These are phyloP conservation scores for Hyphodiscus hymeniophilus DNA, from an alignment of 495 filamentous ascomycete genomes.

Conservation along the genomic window DNA sequence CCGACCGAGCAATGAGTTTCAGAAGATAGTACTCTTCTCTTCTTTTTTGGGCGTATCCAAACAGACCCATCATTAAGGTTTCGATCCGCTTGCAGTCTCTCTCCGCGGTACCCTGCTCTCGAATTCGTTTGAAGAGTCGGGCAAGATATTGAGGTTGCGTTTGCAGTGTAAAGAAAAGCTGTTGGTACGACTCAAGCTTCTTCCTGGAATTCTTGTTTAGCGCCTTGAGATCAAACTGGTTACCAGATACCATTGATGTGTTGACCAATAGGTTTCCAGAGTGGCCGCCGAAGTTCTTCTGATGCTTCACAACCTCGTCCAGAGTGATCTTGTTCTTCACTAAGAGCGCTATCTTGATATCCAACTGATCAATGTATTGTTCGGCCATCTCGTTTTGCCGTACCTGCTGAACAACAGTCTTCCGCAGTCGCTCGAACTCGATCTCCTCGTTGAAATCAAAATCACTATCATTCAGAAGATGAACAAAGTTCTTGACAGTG, in stretches of 20 bases:
- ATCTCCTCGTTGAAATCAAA: slow-evolving; percentile 99
- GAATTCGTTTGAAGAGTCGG: slow-evolving; percentile 71
- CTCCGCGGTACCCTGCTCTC: slow-evolving; percentile 79
- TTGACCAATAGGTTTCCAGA: slow-evolving; percentile 80
- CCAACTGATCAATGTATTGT: slow-evolving; percentile 94
- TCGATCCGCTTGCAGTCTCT: slow-evolving; percentile 89
- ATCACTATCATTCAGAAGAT: slow-evolving; percentile 94
- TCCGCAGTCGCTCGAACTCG: slow-evolving; percentile 86
- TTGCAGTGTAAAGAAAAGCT: slow-evolving; percentile 95
- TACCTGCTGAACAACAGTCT: slow-evolving; percentile 93
- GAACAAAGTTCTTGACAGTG: slow-evolving; percentile 95
- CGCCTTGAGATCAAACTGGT: slow-evolving; percentile 94
- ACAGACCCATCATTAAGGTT: slow-evolving; percentile 91
- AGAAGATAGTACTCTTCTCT: slow-evolving; percentile 95
- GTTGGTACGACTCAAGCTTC: slow-evolving; percentile 94
- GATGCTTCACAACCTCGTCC: slow-evolving; percentile 95
- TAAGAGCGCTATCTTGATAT: slow-evolving; percentile 96
- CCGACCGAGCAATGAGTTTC: slow-evolving; percentile 74
- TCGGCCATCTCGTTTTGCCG: slow-evolving; percentile 95
- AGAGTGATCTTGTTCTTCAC: slow-evolving; percentile 99
- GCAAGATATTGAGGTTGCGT: slow-evolving; percentile 94
- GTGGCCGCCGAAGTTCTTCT: slow-evolving; percentile 91
- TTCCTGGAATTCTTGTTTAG: slow-evolving; percentile 91
- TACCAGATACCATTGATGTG: slow-evolving; percentile 75
- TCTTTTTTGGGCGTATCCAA: slow-evolving; percentile 94